These are phyloP conservation scores for Eucalyptus marginata DNA, from an alignment of 345 rosid genomes.

Conservation along the genomic window DNA sequence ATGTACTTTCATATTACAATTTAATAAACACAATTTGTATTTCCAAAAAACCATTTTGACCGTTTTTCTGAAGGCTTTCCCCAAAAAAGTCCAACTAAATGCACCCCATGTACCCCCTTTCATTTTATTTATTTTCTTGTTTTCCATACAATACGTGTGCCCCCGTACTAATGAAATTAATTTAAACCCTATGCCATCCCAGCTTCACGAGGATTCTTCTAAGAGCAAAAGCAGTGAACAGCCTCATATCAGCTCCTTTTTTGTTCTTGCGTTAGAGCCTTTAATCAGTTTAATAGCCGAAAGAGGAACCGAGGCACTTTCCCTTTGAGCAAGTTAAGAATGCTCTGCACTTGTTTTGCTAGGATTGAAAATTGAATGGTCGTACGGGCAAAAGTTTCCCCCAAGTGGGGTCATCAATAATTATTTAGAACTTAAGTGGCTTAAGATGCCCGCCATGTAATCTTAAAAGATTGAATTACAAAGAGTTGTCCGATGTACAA, in stretches of 20 bases:
- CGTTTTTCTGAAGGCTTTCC: no score
- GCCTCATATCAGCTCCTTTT: not conserved
- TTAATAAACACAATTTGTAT: accelerated
- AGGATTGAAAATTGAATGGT: not conserved
- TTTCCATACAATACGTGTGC: not conserved
- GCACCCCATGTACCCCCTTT: not conserved
- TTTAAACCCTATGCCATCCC: not conserved
- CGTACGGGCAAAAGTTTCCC: not conserved
- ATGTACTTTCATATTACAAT: no score
- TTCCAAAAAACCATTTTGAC: no score
- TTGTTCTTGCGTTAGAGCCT: not conserved
- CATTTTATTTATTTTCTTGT: not conserved
- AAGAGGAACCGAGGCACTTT: not conserved
- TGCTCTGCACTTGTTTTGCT: not conserved
- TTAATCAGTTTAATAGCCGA: not conserved
- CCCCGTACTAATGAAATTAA: not conserved
- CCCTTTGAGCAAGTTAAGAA: not conserved
- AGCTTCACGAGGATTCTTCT: not conserved
- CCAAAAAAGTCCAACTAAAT: no score
- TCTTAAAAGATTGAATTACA: not conserved
- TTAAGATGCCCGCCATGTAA: not conserved
- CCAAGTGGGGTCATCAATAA: not conserved
- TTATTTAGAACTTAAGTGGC: not conserved
- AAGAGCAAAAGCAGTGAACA: not conserved
- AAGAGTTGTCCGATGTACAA: not conserved